phyloP scores from a whole-genome alignment of 202 grass and related monocot genomes.

The Carex arenaria region DNA sequence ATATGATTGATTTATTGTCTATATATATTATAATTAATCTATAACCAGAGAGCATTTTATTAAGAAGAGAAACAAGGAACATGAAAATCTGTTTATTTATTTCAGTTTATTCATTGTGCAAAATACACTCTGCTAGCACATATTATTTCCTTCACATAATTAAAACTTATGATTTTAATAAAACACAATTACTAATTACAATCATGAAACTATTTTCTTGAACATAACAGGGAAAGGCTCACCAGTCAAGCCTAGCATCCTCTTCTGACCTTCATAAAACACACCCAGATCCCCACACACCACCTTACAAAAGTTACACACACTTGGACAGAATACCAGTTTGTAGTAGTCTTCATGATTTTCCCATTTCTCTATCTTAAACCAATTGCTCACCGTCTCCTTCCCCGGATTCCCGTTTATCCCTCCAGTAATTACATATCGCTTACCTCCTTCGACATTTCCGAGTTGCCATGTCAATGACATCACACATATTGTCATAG shows the following conservation, averaged over 20 bases:
- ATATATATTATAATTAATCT: too few relatives aligned
- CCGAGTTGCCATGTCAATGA: conserved; percentile 49
- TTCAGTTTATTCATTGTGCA: not conserved
- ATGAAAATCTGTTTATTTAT: too few relatives aligned
- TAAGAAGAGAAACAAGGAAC: too few relatives aligned
- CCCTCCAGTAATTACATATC: conserved; percentile 36
- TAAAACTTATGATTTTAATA: not conserved
- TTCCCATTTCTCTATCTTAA: conserved; percentile 50
- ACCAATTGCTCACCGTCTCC: conserved; percentile 42
- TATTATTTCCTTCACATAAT: not conserved
- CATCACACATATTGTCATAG: conserved; percentile 47
- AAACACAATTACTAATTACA: not conserved
- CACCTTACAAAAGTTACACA: conserved; percentile 7
- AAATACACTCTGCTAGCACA: not conserved
- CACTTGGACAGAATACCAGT: conserved; percentile 42
- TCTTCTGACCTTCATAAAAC: conserved; percentile 17
- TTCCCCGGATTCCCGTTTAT: conserved; percentile 6
- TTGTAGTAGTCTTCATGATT: conserved; percentile 31
- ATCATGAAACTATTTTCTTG: conserved; percentile 27
- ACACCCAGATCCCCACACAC: conserved; percentile 55
- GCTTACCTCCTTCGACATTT: not conserved
- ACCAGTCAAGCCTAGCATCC: conserved; percentile 35
- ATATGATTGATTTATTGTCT: too few relatives aligned
- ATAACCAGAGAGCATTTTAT: too few relatives aligned
- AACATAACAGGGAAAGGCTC: conserved; percentile 46